A percentile compares a stretch with the other conserved stretches of the same genome.
Conservation (phyloP, 2,329 filamentous ascomycete species). For the Sclerotinia borealis region DNA sequence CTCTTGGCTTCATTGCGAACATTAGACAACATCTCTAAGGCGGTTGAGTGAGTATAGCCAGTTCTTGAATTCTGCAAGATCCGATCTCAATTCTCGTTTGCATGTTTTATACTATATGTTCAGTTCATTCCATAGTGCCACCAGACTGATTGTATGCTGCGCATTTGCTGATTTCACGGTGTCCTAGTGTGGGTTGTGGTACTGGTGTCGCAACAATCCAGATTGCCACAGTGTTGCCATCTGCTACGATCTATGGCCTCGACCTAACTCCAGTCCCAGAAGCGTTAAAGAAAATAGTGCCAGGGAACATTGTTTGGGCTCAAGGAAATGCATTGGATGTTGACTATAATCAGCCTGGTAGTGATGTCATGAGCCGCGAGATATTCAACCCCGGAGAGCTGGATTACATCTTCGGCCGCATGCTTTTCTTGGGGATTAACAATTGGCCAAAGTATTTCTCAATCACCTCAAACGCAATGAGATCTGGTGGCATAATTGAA, state of each 20-base stretch:
- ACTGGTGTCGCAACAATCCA: conserved; percentile 6
- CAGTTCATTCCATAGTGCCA: neutral
- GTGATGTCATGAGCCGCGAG: neutral
- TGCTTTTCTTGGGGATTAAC: conserved; percentile 10
- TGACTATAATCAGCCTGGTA: neutral
- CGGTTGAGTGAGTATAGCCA: neutral
- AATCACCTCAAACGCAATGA: neutral
- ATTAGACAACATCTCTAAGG: neutral
- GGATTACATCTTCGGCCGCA: conserved; percentile 8
- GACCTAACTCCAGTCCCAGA: conserved; percentile 4
- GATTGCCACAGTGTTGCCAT: conserved; percentile 5
- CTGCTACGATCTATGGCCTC: conserved; percentile 4
- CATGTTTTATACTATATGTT: neutral
- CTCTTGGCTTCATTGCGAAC: neutral
- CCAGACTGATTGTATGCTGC: neutral
- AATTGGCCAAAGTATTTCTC: conserved; percentile 7
- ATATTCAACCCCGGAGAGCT: neutral
- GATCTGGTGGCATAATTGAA: conserved; percentile 6
- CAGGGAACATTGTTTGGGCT: conserved; percentile 2
- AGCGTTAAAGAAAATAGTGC: neutral
- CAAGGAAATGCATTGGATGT: conserved; percentile 7
- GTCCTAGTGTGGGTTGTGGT: neutral
- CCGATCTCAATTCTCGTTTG: neutral
- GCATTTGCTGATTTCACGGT: neutral
- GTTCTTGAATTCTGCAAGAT: neutral